Conservation (phyloP, 495 filamentous ascomycete species). For the Aspergillus incahuasiensis region DNA sequence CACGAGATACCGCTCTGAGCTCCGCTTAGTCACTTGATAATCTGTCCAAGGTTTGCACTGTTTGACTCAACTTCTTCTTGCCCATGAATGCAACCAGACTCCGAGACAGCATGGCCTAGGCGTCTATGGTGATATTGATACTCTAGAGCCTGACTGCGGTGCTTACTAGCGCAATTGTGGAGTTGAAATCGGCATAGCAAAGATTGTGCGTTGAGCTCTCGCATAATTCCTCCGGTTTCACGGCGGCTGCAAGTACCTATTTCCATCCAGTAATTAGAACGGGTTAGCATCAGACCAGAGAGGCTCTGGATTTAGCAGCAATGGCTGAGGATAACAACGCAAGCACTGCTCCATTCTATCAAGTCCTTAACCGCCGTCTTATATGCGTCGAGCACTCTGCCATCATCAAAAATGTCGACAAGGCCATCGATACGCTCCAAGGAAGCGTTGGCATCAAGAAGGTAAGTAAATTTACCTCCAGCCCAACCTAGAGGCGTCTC, state of each 20-base stretch:
- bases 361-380: conserved; percentile 59
- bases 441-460: conserved; percentile 58
- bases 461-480: conserved; percentile 37
- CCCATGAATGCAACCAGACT: neutral
- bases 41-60: neutral
- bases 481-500: too few relatives aligned
- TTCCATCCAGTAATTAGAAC: too few relatives aligned
- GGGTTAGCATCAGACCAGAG: too few relatives aligned
- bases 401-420: conserved; percentile 76
- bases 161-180: too few relatives aligned
- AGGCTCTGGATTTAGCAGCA: neutral
- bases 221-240: too few relatives aligned
- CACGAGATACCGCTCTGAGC: neutral
- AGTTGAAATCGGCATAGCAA: too few relatives aligned
- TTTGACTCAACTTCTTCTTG: neutral
- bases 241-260: too few relatives aligned
- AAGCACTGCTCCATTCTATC: conserved; percentile 48
- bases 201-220: too few relatives aligned
- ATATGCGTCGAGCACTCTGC: conserved; percentile 85
- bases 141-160: too few relatives aligned
- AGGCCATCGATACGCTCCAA: conserved; percentile 74
- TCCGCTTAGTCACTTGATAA: too few relatives aligned
- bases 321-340: conserved; percentile 21
- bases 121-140: too few relatives aligned
- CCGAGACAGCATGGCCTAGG: neutral